Evolutionary conservation across 148 eudicot genomes (phyloP).

Genomic region (Vaccinium myrtillus): DNA sequence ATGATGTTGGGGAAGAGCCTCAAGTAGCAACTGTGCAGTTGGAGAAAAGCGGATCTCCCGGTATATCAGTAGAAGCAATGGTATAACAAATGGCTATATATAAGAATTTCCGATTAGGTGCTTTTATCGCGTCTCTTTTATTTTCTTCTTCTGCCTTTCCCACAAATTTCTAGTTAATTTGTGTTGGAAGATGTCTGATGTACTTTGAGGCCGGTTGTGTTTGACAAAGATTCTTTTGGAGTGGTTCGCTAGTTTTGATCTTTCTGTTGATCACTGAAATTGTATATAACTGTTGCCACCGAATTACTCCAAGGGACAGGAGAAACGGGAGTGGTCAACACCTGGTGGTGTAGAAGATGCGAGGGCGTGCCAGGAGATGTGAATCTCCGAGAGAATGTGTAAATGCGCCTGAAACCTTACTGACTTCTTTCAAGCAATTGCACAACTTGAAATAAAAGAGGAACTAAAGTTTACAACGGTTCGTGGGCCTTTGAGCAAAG

Average conservation of each 20-base stretch:
- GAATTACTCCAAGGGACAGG: too few species aligned
- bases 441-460: too few species aligned
- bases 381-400: too few species aligned
- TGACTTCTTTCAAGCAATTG: too few species aligned
- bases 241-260: conserved; percentile 1
- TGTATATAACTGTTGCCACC: not conserved
- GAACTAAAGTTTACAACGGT: too few species aligned
- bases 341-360: too few species aligned
- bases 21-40: conserved; percentile 37
- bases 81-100: not conserved
- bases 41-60: conserved; percentile 58
- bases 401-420: too few species aligned
- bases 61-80: conserved; percentile 35
- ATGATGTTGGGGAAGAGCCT: conserved; percentile 37
- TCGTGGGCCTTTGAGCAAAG: too few species aligned
- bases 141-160: not conserved
- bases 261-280: not conserved
- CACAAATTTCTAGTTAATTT: not conserved
- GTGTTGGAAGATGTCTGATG: not conserved
- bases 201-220: not conserved
- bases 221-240: not conserved
- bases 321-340: too few species aligned
- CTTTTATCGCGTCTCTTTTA: not conserved
- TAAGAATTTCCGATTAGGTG: not conserved
- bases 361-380: too few species aligned